phyloP scores from a whole-genome alignment of 495 filamentous ascomycete genomes.

The Ramalina peruviana region DNA sequence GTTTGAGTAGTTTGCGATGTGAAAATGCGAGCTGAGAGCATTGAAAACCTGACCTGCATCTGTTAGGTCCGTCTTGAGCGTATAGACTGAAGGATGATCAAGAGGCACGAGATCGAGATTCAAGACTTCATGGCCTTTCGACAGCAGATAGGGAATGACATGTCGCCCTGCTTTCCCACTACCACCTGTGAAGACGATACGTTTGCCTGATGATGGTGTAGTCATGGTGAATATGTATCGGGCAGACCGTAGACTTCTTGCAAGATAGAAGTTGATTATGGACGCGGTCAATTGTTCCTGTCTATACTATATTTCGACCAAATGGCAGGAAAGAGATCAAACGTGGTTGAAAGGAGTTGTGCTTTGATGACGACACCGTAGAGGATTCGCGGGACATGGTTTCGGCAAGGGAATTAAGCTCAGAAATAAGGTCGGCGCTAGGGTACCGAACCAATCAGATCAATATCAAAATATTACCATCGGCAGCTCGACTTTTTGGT shows the following conservation, averaged over 20 bases:
- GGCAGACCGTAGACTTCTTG: not conserved
- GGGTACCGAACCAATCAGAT: too few relatives aligned
- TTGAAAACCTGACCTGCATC: conserved; percentile 46
- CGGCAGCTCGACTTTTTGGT: too few relatives aligned
- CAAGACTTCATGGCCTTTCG: conserved; percentile 37
- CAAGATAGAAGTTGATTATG: too few relatives aligned
- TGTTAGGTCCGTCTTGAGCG: conserved; percentile 43
- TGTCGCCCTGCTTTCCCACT: conserved; percentile 46
- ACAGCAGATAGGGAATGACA: conserved; percentile 38
- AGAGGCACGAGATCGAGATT: conserved; percentile 43
- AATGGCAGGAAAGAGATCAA: too few relatives aligned
- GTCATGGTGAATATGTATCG: conserved; percentile 1
- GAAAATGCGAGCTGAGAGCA: conserved; percentile 42
- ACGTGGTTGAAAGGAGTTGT: too few relatives aligned
- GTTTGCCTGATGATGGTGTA: conserved; percentile 17
- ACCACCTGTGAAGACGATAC: conserved; percentile 44
- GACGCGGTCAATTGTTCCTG: too few relatives aligned
- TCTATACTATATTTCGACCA: too few relatives aligned
- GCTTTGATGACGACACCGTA: too few relatives aligned
- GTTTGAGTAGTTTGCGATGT: conserved; percentile 32
- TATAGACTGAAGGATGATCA: conserved; percentile 35
- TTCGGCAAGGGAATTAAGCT: too few relatives aligned
- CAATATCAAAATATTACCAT: too few relatives aligned
- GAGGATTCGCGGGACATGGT: too few relatives aligned
- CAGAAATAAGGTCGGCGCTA: too few relatives aligned